Conservation (phyloP, 2,329 filamentous ascomycete genomes). For the Colletotrichum sp. region DNA sequence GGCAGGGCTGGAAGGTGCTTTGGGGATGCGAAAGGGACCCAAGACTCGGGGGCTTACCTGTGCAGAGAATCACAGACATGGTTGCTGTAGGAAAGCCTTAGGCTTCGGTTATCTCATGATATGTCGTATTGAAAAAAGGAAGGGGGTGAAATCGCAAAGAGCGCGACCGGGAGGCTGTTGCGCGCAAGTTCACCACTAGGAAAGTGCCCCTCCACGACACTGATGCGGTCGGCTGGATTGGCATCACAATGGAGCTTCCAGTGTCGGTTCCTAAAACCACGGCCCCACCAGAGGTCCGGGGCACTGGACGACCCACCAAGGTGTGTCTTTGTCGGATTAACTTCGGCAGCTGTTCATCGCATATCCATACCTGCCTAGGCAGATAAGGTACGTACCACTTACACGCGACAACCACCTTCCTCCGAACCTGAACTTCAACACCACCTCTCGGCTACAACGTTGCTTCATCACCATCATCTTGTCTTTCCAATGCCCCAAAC, state of each 20-base stretch:
- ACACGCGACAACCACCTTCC: background rate
- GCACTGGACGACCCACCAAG: background rate
- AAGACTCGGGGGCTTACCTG: conserved; percentile 47
- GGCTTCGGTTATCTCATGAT: conserved; percentile 19
- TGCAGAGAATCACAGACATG: conserved; percentile 69
- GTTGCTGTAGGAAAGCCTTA: conserved; percentile 9
- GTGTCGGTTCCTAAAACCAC: conserved; percentile 7
- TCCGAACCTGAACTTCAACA: background rate
- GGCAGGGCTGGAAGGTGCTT: background rate
- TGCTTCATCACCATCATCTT: background rate
- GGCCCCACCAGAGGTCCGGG: conserved; percentile 18
- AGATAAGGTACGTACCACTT: background rate
- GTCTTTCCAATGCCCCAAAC: background rate
- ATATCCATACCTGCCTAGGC: background rate
- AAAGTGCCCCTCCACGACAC: conserved; percentile 13
- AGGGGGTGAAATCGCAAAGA: background rate
- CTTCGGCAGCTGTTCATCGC: background rate
- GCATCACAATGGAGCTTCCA: conserved; percentile 4
- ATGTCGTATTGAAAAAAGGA: background rate
- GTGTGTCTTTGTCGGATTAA: background rate
- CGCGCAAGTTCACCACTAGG: background rate
- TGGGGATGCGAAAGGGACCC: background rate
- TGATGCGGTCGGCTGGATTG: conserved; percentile 6
- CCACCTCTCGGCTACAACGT: background rate
- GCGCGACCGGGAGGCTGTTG: background rate